Conservation (phyloP, 805 yeast species). For the Lachancea fermentati region DNA sequence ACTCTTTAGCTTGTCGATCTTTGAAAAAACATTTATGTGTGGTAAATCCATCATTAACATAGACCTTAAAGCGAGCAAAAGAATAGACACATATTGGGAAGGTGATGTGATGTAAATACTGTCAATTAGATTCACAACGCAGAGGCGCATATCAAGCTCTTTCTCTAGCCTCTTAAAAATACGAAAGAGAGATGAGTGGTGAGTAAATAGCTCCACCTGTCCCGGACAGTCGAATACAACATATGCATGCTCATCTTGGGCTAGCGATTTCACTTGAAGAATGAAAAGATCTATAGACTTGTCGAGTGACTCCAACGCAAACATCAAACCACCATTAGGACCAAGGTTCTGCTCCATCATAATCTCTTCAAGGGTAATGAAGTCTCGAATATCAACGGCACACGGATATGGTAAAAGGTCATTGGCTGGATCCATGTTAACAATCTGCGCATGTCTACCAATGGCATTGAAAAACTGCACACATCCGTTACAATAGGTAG, state of each 20-base stretch:
- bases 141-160: constrained; percentile 61
- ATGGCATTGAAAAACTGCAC: constrained; percentile 88
- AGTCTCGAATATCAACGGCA: constrained; percentile 73
- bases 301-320: constrained; percentile 68
- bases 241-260: constrained; percentile 54
- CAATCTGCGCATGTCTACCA: constrained; percentile 79
- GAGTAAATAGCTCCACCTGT: constrained; percentile 92
- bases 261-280: constrained; percentile 49
- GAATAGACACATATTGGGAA: constrained; percentile 78
- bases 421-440: constrained; percentile 92
- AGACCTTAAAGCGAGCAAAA: constrained; percentile 75
- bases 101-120: constrained; percentile 78
- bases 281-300: constrained; percentile 54
- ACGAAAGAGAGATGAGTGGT: constrained; percentile 64
- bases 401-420: constrained; percentile 66
- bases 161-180: constrained; percentile 64
- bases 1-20: constrained; percentile 72
- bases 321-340: constrained; percentile 86
- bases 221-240: constrained; percentile 90
- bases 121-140: constrained; percentile 85
- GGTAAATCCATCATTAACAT: constrained; percentile 93
- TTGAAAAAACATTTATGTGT: constrained; percentile 86
- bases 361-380: constrained; percentile 66
- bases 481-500: constrained; percentile 92
- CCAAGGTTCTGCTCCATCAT: constrained; percentile 71